Conservation (phyloP, 2,329 filamentous ascomycete species). For the Didymella pomorum region DNA sequence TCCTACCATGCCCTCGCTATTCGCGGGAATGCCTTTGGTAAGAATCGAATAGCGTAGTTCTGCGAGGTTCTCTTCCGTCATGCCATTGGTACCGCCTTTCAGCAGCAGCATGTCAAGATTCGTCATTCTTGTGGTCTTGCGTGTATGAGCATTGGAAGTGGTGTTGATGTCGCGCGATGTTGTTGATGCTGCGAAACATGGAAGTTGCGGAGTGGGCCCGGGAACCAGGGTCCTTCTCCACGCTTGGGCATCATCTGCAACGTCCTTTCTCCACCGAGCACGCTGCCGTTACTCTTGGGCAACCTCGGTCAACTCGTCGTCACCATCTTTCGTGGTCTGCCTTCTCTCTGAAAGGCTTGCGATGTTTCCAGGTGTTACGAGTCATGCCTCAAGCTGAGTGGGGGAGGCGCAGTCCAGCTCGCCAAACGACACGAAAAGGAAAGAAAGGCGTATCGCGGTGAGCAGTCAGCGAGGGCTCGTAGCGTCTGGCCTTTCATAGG, state of each 20-base stretch:
- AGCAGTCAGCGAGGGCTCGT: neutral
- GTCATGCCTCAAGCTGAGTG: neutral
- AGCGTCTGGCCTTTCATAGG: conserved; percentile 6
- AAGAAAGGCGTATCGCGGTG: conserved; percentile 5
- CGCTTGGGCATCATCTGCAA: neutral
- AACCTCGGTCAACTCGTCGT: neutral
- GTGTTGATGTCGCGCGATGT: conserved; percentile 6
- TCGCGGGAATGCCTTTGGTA: conserved; percentile 77
- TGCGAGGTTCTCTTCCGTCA: conserved; percentile 71
- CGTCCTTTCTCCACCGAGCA: neutral
- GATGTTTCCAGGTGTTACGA: neutral
- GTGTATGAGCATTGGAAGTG: conserved; percentile 4
- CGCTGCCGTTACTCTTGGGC: neutral
- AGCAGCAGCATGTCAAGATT: conserved; percentile 77
- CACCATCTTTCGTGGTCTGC: neutral
- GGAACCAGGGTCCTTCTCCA: neutral
- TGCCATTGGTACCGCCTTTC: conserved; percentile 78
- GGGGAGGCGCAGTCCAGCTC: neutral
- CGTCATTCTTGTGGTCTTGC: conserved; percentile 40
- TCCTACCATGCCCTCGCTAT: conserved; percentile 80
- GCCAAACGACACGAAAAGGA: neutral
- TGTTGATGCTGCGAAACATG: neutral
- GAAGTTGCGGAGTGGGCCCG: conserved; percentile 14
- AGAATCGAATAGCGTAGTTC: conserved; percentile 77
- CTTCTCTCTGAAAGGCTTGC: neutral